Conservation (phyloP, 768 basidiomycete species). For the Leucocoprinus birnbaumii region DNA sequence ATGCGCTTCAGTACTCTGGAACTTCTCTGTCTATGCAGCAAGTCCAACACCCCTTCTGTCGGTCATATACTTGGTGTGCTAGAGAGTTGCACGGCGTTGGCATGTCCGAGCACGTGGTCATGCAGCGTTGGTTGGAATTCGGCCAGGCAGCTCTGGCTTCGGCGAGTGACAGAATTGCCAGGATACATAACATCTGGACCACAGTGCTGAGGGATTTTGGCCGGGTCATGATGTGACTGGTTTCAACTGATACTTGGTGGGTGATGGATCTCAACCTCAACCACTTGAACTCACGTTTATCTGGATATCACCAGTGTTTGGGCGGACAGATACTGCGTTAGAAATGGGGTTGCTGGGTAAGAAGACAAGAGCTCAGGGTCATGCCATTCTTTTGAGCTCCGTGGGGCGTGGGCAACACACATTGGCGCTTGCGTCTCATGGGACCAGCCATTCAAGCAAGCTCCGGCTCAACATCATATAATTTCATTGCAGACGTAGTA, state of each 20-base stretch:
- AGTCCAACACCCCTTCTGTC: slow-evolving; percentile 2
- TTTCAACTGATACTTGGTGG: no score
- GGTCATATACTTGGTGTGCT: slow-evolving; percentile 5
- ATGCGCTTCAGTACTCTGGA: background rate
- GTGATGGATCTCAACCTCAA: no score
- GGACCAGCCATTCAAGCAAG: background rate
- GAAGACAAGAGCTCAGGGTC: background rate
- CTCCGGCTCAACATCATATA: background rate
- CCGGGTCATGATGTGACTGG: no score
- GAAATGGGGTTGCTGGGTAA: background rate
- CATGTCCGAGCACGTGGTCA: no score
- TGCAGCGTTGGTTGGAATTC: no score
- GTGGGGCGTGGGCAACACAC: background rate
- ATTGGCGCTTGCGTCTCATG: background rate
- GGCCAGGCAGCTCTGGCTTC: no score
- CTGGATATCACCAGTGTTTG: no score
- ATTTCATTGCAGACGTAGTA: no score
- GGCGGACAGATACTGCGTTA: background rate
- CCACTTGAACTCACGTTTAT: no score
- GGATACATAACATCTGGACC: no score
- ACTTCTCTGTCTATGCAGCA: slow-evolving; percentile 3
- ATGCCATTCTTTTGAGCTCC: background rate
- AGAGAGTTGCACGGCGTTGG: slow-evolving; percentile 1
- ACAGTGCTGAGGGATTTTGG: no score
- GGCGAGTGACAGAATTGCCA: no score